Evolutionary conservation across 805 yeast genomes (phyloP), one percentile per base, ranked within the genome.

Genomic region (Vanderwaltozyma yarrowii): DNA sequence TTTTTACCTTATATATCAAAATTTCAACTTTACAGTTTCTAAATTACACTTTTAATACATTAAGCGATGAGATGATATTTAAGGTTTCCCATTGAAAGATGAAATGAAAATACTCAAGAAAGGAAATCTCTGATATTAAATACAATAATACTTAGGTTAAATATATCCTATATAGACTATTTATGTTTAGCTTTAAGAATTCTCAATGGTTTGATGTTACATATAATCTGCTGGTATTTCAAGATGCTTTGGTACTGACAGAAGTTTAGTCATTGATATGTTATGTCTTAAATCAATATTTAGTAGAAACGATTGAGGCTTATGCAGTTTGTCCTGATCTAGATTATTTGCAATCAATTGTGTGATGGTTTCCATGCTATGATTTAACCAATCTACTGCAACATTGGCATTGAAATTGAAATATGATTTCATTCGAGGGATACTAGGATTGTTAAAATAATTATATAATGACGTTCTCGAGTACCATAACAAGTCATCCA

Each of bases 341-440:
- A 41, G 13, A 20, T 38, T 41, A 3, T 23, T 25, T 14, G 31
- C 41, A 2, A 54, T 38, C 11, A 49, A 32, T 9, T 42, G 30
- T 14, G 43, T 36, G 3, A 53, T 49, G 1, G 52, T 38, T 11
- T 40, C 31, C 3, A 53, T 29, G 33, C 51, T 45, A 40, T 52
- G 50, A 4, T 45, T 43, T 13, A 45, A 45, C 63, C 63, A 58
- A 26, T 51, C 49, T 3, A 44, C 46, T 0, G 61, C 56, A 12
- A 54, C 34, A 30, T 44, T 46, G 3, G 54, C 50, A 34, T 55
- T 52, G 36, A 39, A 52, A 35, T 54, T 49, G 31, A 48, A 45
- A 19, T 46, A 39, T 11, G 38, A 47, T 16, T 42, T 37, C 8
- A 34, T 28, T 11, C 34, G 19, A 4, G 47, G 45, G 23, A 52